Base-by-base conservation (phyloP, 2,329 filamentous ascomycete species). In the Aureobasidium subglaciale region DNA sequence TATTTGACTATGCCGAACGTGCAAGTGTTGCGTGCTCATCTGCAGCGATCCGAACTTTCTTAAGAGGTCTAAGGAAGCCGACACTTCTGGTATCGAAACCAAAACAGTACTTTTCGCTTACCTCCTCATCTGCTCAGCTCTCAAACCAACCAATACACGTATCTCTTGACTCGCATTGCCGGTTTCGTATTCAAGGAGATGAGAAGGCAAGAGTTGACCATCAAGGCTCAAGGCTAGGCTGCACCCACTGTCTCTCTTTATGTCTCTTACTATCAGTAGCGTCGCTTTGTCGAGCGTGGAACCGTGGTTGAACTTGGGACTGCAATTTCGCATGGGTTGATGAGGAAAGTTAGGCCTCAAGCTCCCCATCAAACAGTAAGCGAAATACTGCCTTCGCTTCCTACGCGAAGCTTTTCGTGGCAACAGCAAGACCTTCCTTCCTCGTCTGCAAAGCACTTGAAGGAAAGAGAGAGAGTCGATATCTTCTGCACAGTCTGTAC, bases 11-110 rank as follows among this genome's bases (percentile, higher is more conserved):
- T 41, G 25, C 25, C n/a, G 46, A 27, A 38, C 34, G 46, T 50
- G 48, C 35, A 41, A 52, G 11, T 52, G 48, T 52, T 52, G 48
- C 48, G 48, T 52, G 48, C 48, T 52, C 13, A n/a, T 29, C 18
- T 50, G 32, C 24, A 37, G 34, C 46, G 46, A 50, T 2, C 34
- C 46, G 35, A 52, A 41, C 25, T 18, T 29, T 32, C 35, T 40
- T n/a, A 25, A 37, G 24, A 22, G n/a, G 8, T 32, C 4, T 20
- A 37, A 15, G 13, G 15, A 25, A 50, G 34, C 34, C 25, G 18
- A 22, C 13, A 22, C 9, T 15, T 10, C 42, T 48, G 34, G 18
- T 38, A 29, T 27, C 34, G 24, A 50, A 50, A 34, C 24, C n/a
- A n/a, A 50, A 13, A 22, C 16, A 37, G 15, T n/a, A 40, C 37